Conservation (phyloP, 805 yeast species). For the Kodamaea restingae region DNA sequence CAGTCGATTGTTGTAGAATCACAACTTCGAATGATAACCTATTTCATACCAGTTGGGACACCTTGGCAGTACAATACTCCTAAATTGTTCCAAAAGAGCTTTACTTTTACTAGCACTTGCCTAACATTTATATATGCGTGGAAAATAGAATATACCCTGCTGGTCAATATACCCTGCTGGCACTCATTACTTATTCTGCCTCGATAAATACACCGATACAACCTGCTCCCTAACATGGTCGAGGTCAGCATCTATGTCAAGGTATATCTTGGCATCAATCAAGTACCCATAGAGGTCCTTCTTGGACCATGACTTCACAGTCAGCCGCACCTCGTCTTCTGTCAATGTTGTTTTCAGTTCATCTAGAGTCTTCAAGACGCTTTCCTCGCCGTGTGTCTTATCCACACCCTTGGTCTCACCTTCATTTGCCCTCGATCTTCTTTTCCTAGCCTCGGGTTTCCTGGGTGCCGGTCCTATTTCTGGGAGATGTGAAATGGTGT, state of each 20-base stretch:
- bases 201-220: constrained; percentile 10
- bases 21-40: too few species aligned
- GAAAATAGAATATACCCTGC: too few species aligned
- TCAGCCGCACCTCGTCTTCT: constrained; percentile 3
- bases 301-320: constrained; percentile 15
- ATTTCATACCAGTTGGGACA: too few species aligned
- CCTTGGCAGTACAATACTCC: too few species aligned
- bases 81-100: too few species aligned
- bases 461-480: constrained; percentile 11
- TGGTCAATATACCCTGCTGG: constrained; percentile 2
- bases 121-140: too few species aligned
- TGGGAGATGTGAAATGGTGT: constrained; percentile 16
- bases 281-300: constrained; percentile 17
- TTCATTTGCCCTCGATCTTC: constrained; percentile 1
- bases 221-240: constrained; percentile 11
- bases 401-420: background rate
- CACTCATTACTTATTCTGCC: background rate
- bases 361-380: too few species aligned
- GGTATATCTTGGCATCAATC: constrained; percentile 13
- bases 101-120: too few species aligned
- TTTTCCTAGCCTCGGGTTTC: constrained; percentile 7
- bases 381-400: too few species aligned
- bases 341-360: background rate
- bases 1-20: too few species aligned
- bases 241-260: constrained; percentile 18